Conservation (phyloP, 163 green algal species). For the Scenedesmus sp. region DNA sequence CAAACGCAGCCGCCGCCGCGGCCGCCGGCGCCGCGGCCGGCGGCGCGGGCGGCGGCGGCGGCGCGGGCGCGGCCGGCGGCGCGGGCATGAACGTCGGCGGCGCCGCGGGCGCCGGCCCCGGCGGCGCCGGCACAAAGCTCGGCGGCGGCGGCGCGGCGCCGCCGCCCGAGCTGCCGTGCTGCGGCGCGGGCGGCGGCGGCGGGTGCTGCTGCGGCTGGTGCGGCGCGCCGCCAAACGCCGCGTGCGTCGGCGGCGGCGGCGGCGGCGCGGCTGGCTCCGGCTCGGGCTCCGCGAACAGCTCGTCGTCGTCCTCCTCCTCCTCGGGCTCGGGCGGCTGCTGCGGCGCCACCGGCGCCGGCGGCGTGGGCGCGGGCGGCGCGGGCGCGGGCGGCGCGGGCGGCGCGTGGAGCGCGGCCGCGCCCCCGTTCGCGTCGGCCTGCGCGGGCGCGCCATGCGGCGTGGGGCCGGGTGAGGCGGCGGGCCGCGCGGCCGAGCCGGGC, state of each 20-base stretch:
- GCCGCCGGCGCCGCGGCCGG: not conserved
- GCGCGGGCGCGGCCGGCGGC: not conserved
- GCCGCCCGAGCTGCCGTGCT: not conserved
- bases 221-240: not conserved
- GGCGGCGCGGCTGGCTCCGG: not conserved
- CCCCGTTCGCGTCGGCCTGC: constrained; percentile 31
- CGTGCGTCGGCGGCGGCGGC: constrained; percentile 15
- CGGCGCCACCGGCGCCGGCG: not conserved
- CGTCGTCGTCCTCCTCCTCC: not conserved
- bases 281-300: not conserved
- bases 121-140: no score
- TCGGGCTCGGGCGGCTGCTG: no score
- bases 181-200: not conserved
- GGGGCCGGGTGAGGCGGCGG: no score
- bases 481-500: no score
- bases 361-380: not conserved
- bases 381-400: not conserved
- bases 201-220: constrained; percentile 18
- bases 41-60: not conserved
- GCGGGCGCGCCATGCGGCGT: not conserved
- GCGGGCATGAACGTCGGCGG: no score
- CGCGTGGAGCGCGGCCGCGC: no score
- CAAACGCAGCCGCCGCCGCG: not conserved
- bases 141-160: no score
- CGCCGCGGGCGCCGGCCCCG: no score